phyloP scores from a whole-genome alignment of 2,329 filamentous ascomycete species.

The Aspergillus quadricinctus region DNA sequence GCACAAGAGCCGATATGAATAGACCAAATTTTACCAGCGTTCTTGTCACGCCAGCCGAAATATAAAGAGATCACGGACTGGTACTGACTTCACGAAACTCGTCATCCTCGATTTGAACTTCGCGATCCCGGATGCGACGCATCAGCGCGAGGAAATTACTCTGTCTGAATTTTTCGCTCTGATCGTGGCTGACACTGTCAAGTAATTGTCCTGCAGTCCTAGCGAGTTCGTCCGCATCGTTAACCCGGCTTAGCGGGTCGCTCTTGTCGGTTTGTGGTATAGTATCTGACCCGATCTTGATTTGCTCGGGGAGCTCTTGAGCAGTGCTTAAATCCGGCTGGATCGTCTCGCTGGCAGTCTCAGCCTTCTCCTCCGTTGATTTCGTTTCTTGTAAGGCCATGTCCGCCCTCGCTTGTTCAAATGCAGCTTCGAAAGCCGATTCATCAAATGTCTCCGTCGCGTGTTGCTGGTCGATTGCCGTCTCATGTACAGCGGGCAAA shows the following conservation, averaged over 20 bases:
- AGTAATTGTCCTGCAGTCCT: slow-evolving; percentile 68
- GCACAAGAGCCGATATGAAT: slow-evolving; percentile 25
- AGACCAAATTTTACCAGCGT: slow-evolving; percentile 34
- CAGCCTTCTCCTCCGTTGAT: slow-evolving; percentile 9
- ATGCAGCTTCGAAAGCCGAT: slow-evolving; percentile 44
- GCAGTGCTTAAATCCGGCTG: slow-evolving; percentile 12
- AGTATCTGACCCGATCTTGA: slow-evolving; percentile 42
- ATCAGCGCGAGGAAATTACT: slow-evolving; percentile 74
- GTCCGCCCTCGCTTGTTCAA: slow-evolving; percentile 38
- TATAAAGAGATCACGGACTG: slow-evolving; percentile 35
- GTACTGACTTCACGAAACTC: slow-evolving; percentile 47
- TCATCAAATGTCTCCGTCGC: slow-evolving; percentile 38
- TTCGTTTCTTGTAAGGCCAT: slow-evolving; percentile 26
- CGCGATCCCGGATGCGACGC: slow-evolving; percentile 66
- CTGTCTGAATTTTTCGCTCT: slow-evolving; percentile 70
- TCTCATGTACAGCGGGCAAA: slow-evolving; percentile 23
- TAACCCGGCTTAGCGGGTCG: slow-evolving; percentile 27
- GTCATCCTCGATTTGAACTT: slow-evolving; percentile 69
- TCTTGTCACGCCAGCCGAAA: slow-evolving; percentile 32
- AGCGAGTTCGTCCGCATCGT: slow-evolving; percentile 64
- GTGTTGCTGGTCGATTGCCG: slow-evolving; percentile 17
- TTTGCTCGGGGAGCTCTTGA: slow-evolving; percentile 18
- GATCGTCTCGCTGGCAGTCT: slow-evolving; percentile 14
- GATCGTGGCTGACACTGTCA: slow-evolving; percentile 63
- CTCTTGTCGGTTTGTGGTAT: slow-evolving; percentile 35